Evolutionary conservation across 1,284 basidiomycete genomes (phyloP).

Genomic region (Paramarasmius palmivorus): DNA sequence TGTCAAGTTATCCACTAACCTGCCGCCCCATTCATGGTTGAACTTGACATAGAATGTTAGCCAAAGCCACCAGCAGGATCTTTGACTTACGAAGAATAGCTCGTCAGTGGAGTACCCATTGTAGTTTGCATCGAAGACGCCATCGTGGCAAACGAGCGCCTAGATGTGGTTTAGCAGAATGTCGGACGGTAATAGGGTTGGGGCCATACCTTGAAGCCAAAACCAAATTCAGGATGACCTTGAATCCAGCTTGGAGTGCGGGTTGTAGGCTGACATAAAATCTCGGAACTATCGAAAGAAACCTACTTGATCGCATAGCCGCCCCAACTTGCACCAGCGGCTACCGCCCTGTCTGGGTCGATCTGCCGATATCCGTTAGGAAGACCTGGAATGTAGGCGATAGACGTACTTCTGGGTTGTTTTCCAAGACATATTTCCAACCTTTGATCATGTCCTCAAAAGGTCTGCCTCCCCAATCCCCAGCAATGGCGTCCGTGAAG

Average conservation of each 20-base stretch:
- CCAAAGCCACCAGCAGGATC: neutral
- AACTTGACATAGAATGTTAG: constrained; percentile 43
- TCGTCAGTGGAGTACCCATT: constrained; percentile 30
- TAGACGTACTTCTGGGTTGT: constrained; percentile 66
- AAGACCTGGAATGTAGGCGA: neutral
- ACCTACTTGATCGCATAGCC: constrained; percentile 82
- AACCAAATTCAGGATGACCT: constrained; percentile 83
- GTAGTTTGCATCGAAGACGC: constrained; percentile 76
- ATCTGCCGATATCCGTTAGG: constrained; percentile 46
- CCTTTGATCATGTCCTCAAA: constrained; percentile 80
- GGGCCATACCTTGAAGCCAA: constrained; percentile 70
- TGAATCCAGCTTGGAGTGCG: constrained; percentile 79
- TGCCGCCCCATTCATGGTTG: constrained; percentile 82
- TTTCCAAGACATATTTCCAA: constrained; percentile 69
- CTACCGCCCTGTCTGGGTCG: constrained; percentile 78
- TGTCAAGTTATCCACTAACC: neutral
- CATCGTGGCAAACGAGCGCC: constrained; percentile 86
- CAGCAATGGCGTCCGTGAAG: constrained; percentile 77
- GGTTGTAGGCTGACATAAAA: constrained; percentile 7
- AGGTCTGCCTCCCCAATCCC: constrained; percentile 87
- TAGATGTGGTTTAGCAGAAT: constrained; percentile 16
- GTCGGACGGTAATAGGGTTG: neutral
- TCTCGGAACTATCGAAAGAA: neutral
- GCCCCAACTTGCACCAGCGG: constrained; percentile 80
- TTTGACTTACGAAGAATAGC: constrained; percentile 3